phyloP scores from a whole-genome alignment of 441 rosid species.

The Brassica hybrid region DNA sequence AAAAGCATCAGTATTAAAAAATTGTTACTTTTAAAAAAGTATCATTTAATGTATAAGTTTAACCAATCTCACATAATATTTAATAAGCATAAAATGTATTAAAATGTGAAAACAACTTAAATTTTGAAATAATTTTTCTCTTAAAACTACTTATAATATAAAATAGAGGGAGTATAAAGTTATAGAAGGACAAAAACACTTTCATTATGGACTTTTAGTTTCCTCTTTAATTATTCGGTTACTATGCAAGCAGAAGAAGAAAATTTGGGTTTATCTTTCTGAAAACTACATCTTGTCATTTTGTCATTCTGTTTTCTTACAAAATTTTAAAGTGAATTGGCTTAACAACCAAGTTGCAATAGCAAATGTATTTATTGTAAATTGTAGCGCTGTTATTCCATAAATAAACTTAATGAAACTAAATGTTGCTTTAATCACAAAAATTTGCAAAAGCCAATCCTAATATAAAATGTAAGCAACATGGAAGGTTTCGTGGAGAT shows the following conservation, averaged over 20 bases:
- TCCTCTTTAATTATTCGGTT: background rate
- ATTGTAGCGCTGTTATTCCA: background rate
- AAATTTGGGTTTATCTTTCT: conserved; percentile 20
- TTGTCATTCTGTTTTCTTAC: conserved; percentile 5
- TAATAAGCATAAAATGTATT: no score
- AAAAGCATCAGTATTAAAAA: no score
- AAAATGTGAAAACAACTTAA: no score
- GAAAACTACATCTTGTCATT: conserved; percentile 14
- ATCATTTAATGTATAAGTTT: no score
- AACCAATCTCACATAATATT: no score
- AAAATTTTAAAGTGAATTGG: background rate
- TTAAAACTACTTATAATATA: no score
- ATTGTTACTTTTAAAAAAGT: no score
- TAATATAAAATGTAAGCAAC: background rate
- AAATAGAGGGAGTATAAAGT: no score
- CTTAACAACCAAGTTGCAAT: background rate
- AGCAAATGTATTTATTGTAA: background rate
- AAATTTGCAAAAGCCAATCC: background rate
- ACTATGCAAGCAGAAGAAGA: conserved; percentile 22
- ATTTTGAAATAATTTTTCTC: no score
- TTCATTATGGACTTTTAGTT: no score
- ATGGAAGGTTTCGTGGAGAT: no score
- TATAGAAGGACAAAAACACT: no score
- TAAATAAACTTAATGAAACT: background rate
- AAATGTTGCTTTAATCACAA: background rate